These are phyloP conservation scores for Neofusicoccum umdonicola DNA, from an alignment of 2,329 filamentous ascomycete species.

Conservation along the genomic window DNA sequence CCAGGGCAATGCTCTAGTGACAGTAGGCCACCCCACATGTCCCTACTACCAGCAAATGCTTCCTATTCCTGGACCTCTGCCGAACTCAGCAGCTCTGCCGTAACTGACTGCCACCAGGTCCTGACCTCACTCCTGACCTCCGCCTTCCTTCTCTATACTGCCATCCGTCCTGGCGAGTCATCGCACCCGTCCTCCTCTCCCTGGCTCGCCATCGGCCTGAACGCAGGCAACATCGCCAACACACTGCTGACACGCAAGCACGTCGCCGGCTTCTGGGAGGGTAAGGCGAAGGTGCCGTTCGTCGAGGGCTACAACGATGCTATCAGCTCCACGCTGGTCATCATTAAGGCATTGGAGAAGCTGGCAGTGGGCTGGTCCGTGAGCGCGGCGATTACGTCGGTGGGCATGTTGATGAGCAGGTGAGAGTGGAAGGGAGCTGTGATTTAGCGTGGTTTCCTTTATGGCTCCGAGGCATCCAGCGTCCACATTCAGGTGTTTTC, in stretches of 20 bases:
- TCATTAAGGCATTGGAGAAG: slow-evolving; percentile 3
- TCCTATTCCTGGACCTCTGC: too few species aligned
- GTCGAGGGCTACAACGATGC: slow-evolving; percentile 38
- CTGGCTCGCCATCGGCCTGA: slow-evolving; percentile 18
- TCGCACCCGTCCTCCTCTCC: neutral
- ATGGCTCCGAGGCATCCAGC: too few species aligned
- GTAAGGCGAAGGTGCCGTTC: slow-evolving; percentile 32
- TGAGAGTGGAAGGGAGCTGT: neutral
- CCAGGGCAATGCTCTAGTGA: slow-evolving; percentile 32
- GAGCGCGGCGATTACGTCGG: neutral
- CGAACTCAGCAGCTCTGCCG: neutral
- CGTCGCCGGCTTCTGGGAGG: slow-evolving; percentile 35
- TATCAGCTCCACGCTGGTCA: slow-evolving; percentile 19
- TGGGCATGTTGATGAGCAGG: neutral
- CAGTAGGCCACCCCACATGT: slow-evolving; percentile 21
- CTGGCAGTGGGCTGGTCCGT: neutral
- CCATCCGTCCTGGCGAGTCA: slow-evolving; percentile 7
- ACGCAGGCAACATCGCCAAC: slow-evolving; percentile 20
- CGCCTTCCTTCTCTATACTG: slow-evolving; percentile 22
- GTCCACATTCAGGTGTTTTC: too few species aligned
- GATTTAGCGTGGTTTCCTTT: neutral
- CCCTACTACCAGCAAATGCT: neutral
- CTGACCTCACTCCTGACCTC: slow-evolving; percentile 27
- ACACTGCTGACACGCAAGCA: slow-evolving; percentile 25
- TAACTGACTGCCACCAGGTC: slow-evolving; percentile 20